Conservation (phyloP, 2,329 filamentous ascomycete genomes). For the Alternaria atra region DNA sequence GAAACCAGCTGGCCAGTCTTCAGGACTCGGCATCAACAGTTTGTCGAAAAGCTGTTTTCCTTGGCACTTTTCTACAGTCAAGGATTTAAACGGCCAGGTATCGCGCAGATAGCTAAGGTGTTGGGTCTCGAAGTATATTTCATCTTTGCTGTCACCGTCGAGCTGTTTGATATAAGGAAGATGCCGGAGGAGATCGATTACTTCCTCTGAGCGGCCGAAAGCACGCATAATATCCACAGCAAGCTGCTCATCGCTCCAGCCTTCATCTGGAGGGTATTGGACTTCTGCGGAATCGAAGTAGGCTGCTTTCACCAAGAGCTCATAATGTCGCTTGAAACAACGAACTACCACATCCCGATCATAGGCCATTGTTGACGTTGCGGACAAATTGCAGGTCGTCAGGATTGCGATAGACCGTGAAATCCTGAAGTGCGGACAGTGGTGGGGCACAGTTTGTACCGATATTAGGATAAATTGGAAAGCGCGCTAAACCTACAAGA, state of each 20-base stretch:
- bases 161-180: constrained; percentile 14
- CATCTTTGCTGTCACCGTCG: constrained; percentile 1
- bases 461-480: neutral
- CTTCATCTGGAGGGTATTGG: constrained; percentile 10
- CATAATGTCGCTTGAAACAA: constrained; percentile 14
- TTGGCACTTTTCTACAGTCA: constrained; percentile 6
- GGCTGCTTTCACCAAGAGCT: constrained; percentile 11
- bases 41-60: constrained; percentile 1
- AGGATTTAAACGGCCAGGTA: constrained; percentile 3
- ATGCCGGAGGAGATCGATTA: constrained; percentile 17
- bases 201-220: constrained; percentile 15
- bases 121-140: constrained; percentile 11
- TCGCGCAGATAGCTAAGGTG: constrained; percentile 13
- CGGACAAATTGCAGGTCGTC: neutral
- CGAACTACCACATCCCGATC: constrained; percentile 12
- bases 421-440: constrained; percentile 5
- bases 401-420: constrained; percentile 1
- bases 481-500: too few species aligned
- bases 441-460: constrained; percentile 4
- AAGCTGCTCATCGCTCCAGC: constrained; percentile 18
- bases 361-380: constrained; percentile 9
- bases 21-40: constrained; percentile 5
- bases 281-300: constrained; percentile 13
- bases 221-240: constrained; percentile 14
- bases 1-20: constrained; percentile 9